These are phyloP conservation scores for Rhinocladiella similis DNA, from an alignment of 2,329 filamentous ascomycete genomes.

Conservation along the genomic window DNA sequence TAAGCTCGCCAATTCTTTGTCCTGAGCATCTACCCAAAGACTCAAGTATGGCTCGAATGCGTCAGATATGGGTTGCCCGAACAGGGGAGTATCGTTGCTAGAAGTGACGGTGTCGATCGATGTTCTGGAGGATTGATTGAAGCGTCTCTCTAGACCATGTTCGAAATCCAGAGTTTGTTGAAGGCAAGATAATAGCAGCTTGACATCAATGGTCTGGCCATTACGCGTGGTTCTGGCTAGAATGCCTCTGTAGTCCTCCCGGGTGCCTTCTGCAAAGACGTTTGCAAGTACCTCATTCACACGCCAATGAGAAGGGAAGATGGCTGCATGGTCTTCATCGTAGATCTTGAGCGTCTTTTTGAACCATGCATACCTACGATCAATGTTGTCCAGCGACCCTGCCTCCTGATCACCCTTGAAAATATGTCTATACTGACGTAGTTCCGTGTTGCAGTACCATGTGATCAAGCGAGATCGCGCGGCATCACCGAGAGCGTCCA, in stretches of 20 bases:
- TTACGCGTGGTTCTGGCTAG: slow-evolving; percentile 83
- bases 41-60: slow-evolving; percentile 97
- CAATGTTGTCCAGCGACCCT: slow-evolving; percentile 93
- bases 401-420: slow-evolving; percentile 97
- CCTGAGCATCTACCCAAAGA: slow-evolving; percentile 95
- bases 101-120: slow-evolving; percentile 91
- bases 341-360: slow-evolving; percentile 93
- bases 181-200: slow-evolving; percentile 80
- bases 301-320: slow-evolving; percentile 86
- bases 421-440: slow-evolving; percentile 92
- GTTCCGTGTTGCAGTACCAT: slow-evolving; percentile 97
- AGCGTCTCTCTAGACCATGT: slow-evolving; percentile 82
- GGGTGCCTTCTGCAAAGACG: slow-evolving; percentile 90
- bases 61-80: slow-evolving; percentile 89
- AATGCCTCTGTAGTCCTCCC: slow-evolving; percentile 93
- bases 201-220: slow-evolving; percentile 82
- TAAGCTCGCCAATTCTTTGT: slow-evolving; percentile 78
- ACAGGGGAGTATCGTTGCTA: slow-evolving; percentile 73
- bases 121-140: slow-evolving; percentile 66
- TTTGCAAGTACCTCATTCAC: slow-evolving; percentile 88
- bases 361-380: slow-evolving; percentile 93
- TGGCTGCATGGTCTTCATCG: slow-evolving; percentile 83
- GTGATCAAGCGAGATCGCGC: slow-evolving; percentile 80
- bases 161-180: slow-evolving; percentile 98
- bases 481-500: slow-evolving; percentile 89